These are phyloP conservation scores for Phytomonas sp. DNA, from an alignment of 208 protist species.

Conservation along the genomic window DNA sequence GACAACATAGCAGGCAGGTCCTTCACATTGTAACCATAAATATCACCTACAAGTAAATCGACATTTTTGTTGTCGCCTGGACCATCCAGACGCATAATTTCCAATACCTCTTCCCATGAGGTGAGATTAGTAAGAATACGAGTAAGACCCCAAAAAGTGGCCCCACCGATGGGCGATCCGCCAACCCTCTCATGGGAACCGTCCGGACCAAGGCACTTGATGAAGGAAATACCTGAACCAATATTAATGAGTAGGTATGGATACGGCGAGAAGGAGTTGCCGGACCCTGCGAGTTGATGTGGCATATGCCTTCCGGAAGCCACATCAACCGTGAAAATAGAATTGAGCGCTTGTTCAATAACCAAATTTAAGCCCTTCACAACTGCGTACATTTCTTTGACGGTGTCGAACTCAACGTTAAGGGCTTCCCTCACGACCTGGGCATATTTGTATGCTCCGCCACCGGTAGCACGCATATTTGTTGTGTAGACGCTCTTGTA, in stretches of 20 bases:
- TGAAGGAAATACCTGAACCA: conserved; percentile 95
- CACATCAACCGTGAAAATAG: conserved; percentile 80
- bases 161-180: conserved; percentile 93
- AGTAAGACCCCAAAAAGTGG: conserved; percentile 95
- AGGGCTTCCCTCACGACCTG: conserved; percentile 35
- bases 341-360: conserved; percentile 49
- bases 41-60: conserved; percentile 96
- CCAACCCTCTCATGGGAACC: conserved; percentile 89
- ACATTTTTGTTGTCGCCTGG: conserved; percentile 92
- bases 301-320: conserved; percentile 48
- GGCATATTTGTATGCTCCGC: conserved; percentile 87
- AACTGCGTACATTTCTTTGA: conserved; percentile 87
- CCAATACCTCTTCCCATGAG: conserved; percentile 93
- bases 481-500: conserved; percentile 40
- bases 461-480: conserved; percentile 75
- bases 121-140: conserved; percentile 89
- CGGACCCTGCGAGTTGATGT: conserved; percentile 42
- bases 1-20: conserved; percentile 84
- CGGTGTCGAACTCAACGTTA: conserved; percentile 57
- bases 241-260: conserved; percentile 97
- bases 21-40: conserved; percentile 94
- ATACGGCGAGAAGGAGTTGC: conserved; percentile 56
- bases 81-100: conserved; percentile 89
- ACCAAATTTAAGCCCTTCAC: conserved; percentile 85
- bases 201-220: conserved; percentile 84